Conservation (phyloP, 2,329 filamentous ascomycete genomes). For the Cladosporium oxysporum region DNA sequence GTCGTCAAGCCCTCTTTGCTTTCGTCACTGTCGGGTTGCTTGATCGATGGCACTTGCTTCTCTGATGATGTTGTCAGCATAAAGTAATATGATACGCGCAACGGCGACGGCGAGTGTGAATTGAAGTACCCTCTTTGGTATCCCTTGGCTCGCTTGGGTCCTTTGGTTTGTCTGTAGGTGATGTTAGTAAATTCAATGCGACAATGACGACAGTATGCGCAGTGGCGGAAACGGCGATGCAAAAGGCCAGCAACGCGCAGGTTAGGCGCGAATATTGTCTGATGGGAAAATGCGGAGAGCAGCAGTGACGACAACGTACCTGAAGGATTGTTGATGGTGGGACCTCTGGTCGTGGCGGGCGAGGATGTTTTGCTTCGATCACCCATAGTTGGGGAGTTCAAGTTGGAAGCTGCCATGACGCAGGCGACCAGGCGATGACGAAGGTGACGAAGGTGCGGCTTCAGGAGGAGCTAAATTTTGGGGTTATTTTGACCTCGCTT, state of each 20-base stretch:
- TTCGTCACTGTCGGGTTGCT: conserved; percentile 36
- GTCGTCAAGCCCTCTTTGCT: conserved; percentile 35
- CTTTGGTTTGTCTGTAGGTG: conserved; percentile 7
- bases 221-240: background rate
- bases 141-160: conserved; percentile 10
- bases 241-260: background rate
- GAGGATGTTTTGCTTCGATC: conserved; percentile 15
- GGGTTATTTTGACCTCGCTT: background rate
- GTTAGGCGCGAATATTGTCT: background rate
- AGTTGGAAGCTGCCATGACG: conserved; percentile 9
- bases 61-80: conserved; percentile 26
- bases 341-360: conserved; percentile 3
- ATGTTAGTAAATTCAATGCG: conserved; percentile 19
- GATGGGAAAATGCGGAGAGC: background rate
- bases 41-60: conserved; percentile 36
- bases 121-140: conserved; percentile 19
- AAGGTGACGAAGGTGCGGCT: conserved; percentile 6
- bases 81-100: background rate
- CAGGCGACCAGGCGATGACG: conserved; percentile 9
- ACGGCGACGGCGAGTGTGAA: background rate
- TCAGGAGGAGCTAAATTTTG: conserved; percentile 1
- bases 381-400: conserved; percentile 1
- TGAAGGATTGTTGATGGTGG: conserved; percentile 13
- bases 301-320: conserved; percentile 14
- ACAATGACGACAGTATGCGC: conserved; percentile 1